These are phyloP conservation scores for Selaginella moellendorffii DNA, from an alignment of 75 land plant genomes.

Conservation along the genomic window DNA sequence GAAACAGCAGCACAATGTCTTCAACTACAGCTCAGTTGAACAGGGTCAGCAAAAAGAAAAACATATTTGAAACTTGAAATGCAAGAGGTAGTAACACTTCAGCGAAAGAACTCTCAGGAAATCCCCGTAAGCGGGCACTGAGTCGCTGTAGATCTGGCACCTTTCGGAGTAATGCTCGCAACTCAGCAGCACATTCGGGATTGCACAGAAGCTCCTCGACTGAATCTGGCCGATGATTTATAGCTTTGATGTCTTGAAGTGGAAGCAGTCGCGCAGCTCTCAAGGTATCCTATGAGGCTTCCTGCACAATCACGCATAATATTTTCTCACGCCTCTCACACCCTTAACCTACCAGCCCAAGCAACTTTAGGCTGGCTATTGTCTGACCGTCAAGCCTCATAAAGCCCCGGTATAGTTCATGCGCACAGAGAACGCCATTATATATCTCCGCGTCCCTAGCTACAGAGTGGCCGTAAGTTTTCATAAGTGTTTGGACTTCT, in stretches of 20 bases:
- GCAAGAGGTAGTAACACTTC: constrained; percentile 31
- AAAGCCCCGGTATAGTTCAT: constrained; percentile 59
- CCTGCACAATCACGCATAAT: too few relatives aligned
- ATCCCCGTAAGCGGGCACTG: constrained; percentile 47
- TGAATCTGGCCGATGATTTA: constrained; percentile 53
- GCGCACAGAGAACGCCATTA: constrained; percentile 52
- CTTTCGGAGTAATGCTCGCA: constrained; percentile 38
- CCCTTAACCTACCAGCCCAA: constrained; percentile 66
- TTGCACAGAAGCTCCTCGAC: constrained; percentile 39
- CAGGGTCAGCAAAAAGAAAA: neutral
- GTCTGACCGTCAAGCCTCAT: constrained; percentile 87
- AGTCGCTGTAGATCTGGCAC: constrained; percentile 79
- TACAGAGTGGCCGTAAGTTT: too few relatives aligned
- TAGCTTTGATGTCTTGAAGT: constrained; percentile 38
- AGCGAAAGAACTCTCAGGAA: constrained; percentile 32
- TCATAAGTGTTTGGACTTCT: too few relatives aligned
- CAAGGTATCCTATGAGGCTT: constrained; percentile 57
- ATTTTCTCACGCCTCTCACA: constrained; percentile 47
- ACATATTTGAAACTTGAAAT: constrained; percentile 8
- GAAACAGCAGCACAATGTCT: constrained; percentile 10
- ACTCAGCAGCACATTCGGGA: constrained; percentile 29
- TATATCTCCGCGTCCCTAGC: constrained; percentile 53
- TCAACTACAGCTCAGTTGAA: constrained; percentile 12
- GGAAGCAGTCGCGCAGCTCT: constrained; percentile 76
- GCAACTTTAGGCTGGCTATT: constrained; percentile 75